Evolutionary conservation across 768 basidiomycete genomes (phyloP), one percentile per base, ranked within the genome.

Genomic region (Pleurotus platypus): DNA sequence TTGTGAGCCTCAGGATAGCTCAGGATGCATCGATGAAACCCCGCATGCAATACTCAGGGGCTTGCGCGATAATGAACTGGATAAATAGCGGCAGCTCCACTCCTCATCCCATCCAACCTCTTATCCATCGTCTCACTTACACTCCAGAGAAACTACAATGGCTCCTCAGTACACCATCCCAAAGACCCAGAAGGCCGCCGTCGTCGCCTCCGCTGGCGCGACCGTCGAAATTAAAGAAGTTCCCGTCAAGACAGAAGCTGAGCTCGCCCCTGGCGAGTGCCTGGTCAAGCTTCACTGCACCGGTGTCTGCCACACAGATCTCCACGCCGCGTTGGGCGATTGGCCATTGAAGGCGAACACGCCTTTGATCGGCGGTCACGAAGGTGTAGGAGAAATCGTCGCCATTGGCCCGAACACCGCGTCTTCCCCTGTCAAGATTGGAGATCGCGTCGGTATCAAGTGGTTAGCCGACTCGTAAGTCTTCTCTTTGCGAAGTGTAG

Each of bases 231-330:
- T 80, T 42, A 69, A 69, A 50, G 56, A 66, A 42, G 78, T 86
- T 64, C 86, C 82, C n/a, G 85, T 90, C 61, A 79, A 70, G 54
- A 72, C 75, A 46, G 78, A 78, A 7, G 70, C 75, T 15, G 74
- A 85, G 3, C 86, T 89, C 66, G 71, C 69, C 0, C 85, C 85
- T 0, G 86, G 85, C 46, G 85, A 90, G 70, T 89, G 86, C 65
- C 84, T 92, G 61, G 75, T 93, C 69, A 86, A 89, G 70, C 76
- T 93, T 65, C 77, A 79, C 37, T 86, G 82, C 72, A 85, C 87
- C 5, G 91, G 91, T 56, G 90, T 92, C n/a, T 93, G 92, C 72
- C 90, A 92, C 66, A 90, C 88, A 2, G 92, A 93, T 64, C 78
- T 91, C 12, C 92, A 93, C 63, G 86, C 86, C 24, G 82, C 81